Base-by-base conservation (phyloP, 805 yeast genomes). In the Cyberlindnera maclurae region DNA sequence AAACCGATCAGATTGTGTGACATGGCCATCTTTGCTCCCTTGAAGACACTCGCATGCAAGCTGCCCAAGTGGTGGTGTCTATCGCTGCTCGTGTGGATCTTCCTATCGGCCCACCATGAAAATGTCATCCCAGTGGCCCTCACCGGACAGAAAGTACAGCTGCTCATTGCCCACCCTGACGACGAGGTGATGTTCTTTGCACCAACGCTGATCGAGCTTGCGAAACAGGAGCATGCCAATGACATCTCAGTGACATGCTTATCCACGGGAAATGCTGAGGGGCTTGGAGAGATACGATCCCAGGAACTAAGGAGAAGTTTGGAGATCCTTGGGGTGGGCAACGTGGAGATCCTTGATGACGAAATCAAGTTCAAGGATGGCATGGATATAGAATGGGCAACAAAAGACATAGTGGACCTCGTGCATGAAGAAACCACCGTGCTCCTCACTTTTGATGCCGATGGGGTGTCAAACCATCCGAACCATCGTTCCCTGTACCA, bases 131-230 rank as follows among this genome's bases (percentile, higher is more conserved):
- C 36, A 4, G 12, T 6, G 20, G 12, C 24, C 13, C 12, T 33
- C 12, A 33, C 7, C 29, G 16, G 33, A 27, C 34, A 42, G 22
- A 35, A 39, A 2, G 63, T 76, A 2, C 71, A 67, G 47, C 63
- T 80, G 33, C 63, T 90, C 11, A 79, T 88, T 30, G 96, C 96
- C 0, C 99, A 93, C 60, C 99, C 99, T 0, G 99, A 93, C 60
- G 99, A 93, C 59, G 99, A 93, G 61, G 89, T 87, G 37, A 93
- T 93, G 98, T 93, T 93, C 60, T 93, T 93, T 53, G 77, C 87
- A 1, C 98, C 98, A 0, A 67, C 89, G 0, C 47, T 88, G 26
- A 58, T 73, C 7, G 80, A 75, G 45, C 45, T 70, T n/a, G 46
- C 68, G 9, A 70, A 71, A 43, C 60, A 70, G 1, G 59, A 67